Percentiles rank a stretch among this genome's conserved stretches.
phyloP scores from a whole-genome alignment of 306 rosid species.

The Hippophae rhamnoides region DNA sequence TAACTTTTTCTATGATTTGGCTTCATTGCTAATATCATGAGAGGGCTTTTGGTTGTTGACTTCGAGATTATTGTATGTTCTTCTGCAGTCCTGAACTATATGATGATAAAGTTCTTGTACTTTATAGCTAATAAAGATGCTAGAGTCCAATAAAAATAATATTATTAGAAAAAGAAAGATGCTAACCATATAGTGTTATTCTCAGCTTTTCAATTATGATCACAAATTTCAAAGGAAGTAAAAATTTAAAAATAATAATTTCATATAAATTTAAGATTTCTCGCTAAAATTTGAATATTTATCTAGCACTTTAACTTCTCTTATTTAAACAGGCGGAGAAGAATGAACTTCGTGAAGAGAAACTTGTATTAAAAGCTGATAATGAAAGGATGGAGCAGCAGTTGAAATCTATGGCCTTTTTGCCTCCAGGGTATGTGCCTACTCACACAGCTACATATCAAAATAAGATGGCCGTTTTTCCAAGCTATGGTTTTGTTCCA shows the following conservation, averaged over 20 bases:
- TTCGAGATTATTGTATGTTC: too few relatives aligned
- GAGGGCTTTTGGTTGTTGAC: too few relatives aligned
- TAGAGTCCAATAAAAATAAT: too few relatives aligned
- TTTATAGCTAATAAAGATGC: too few relatives aligned
- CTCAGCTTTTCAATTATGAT: too few relatives aligned
- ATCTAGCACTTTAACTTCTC: background rate
- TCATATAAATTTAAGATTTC: background rate
- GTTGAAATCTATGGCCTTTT: constrained; percentile 46
- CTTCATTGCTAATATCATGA: background rate
- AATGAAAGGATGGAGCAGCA: constrained; percentile 71
- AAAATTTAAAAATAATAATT: too few relatives aligned
- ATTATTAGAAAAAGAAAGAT: too few relatives aligned
- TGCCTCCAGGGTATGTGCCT: constrained; percentile 56
- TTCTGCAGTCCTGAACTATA: background rate
- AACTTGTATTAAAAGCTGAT: constrained; percentile 53
- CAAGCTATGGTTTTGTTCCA: constrained; percentile 67
- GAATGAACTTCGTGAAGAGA: constrained; percentile 81
- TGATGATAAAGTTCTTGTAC: background rate
- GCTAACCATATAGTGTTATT: too few relatives aligned
- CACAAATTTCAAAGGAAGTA: too few relatives aligned
- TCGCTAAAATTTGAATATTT: background rate
- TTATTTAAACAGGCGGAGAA: constrained; percentile 59
- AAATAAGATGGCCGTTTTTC: constrained; percentile 75
- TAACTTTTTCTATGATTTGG: too few relatives aligned
- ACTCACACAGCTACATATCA: constrained; percentile 66